Evolutionary conservation across 2,329 filamentous ascomycete genomes (phyloP), one percentile per base, ranked within the genome.

Genomic region (Penicillium sp.): DNA sequence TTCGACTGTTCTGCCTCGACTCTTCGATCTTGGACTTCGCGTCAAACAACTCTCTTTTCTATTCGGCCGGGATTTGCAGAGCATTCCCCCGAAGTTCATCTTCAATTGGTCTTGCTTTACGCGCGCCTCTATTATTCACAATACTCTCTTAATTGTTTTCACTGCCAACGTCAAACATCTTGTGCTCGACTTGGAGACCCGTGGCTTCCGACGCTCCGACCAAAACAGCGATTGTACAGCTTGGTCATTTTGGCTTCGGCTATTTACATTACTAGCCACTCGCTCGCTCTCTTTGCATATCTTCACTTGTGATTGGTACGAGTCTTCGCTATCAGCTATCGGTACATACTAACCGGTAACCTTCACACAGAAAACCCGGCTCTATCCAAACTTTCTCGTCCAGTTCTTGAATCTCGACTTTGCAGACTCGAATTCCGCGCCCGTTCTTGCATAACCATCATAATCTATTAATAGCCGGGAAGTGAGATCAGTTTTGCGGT

Each of bases 41-140:
- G 56, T 65, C 58, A 52, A 27, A 61, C 54, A 55, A 52, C 50
- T 61, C 59, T 59, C 50, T 62, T 52, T 54, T 54, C 43, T 55
- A 50, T 55, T 61, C 56, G 44, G 52, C 53, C 62, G 62, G 70
- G 68, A 65, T 62, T 65, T 74, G 71, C 71, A 72, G 71, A 69
- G 71, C 71, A 74, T 68, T 62, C 67, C 70, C 65, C 59, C 54
- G 16, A 47, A 52, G 51, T 49, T 51, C 57, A 46, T 52, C 55
- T 51, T 57, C 54, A 29, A 44, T 55, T 51, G 48, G 44, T 52
- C 43, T 49, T 48, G 34, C 32, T 36, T 56, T 44, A 29, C 43
- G 58, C 38, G n/a, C 43, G 56, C 48, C 34, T 24, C 49, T 36
- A 22, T 49, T 53, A 36, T 13, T 16, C 22, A 59, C 40, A 54